Evolutionary conservation across 2,329 filamentous ascomycete genomes (phyloP).

Genomic region (Talaromyces sp.): DNA sequence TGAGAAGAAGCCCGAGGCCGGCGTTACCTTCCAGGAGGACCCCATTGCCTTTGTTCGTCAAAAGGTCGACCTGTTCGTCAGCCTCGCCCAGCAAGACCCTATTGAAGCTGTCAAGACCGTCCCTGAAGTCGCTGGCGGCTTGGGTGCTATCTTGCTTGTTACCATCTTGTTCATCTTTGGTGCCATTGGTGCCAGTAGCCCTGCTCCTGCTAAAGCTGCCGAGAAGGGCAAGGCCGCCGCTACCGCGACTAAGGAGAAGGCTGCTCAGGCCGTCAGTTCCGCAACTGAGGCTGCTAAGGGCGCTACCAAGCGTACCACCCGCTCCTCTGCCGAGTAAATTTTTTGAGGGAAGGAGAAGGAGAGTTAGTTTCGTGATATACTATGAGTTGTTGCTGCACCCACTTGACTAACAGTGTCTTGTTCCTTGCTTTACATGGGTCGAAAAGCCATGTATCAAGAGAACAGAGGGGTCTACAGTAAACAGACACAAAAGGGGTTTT

Average conservation of each 20-base stretch:
- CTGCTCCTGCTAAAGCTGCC: constrained; percentile 57
- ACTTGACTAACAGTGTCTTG: not conserved
- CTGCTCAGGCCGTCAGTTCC: constrained; percentile 58
- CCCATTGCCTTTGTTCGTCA: constrained; percentile 82
- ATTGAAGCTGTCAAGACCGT: constrained; percentile 82
- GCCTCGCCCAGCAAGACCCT: constrained; percentile 77
- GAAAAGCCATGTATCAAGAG: not conserved
- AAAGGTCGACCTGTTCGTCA: constrained; percentile 89
- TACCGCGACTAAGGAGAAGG: constrained; percentile 58
- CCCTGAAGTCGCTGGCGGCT: constrained; percentile 80
- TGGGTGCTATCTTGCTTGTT: constrained; percentile 67
- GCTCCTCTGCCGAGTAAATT: constrained; percentile 39
- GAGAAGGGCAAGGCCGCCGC: constrained; percentile 75
- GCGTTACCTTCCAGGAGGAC: constrained; percentile 87
- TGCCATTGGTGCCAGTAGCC: constrained; percentile 60
- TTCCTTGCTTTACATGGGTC: not conserved
- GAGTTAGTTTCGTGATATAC: not conserved
- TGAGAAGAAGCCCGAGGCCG: constrained; percentile 48
- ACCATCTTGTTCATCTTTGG: constrained; percentile 67
- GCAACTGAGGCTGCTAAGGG: constrained; percentile 73
- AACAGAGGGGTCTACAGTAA: not conserved
- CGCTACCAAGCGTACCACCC: constrained; percentile 59
- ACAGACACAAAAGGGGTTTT: not conserved
- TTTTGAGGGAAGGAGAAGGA: not conserved
- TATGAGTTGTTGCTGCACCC: not conserved